Conservation (phyloP, 2,329 filamentous ascomycete species). For the Trichoderma sp. region DNA sequence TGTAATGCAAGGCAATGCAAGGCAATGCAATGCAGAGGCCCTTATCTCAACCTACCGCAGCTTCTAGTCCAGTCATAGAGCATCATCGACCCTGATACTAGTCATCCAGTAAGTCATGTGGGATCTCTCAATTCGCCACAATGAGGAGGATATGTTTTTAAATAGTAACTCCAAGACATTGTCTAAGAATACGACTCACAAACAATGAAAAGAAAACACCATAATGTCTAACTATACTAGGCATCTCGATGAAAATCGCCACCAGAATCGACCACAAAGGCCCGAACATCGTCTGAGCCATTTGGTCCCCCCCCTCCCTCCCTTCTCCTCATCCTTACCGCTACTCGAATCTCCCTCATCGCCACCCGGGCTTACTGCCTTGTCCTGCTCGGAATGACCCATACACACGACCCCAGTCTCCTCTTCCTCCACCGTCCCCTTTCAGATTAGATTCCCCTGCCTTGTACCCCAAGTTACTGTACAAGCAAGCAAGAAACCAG, state of each 20-base stretch:
- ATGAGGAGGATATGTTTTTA: not conserved
- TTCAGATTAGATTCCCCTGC: not conserved
- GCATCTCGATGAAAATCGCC: not conserved
- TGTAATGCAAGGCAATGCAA: too few relatives aligned
- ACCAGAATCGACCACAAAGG: not conserved
- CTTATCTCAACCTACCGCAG: not conserved
- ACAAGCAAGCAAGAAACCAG: not conserved
- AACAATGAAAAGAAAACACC: not conserved
- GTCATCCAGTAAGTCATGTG: not conserved
- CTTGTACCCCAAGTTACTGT: not conserved
- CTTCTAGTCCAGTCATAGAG: not conserved
- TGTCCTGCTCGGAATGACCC: not conserved
- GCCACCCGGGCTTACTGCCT: not conserved
- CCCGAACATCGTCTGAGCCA: not conserved
- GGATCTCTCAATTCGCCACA: not conserved
- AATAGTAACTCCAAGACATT: not conserved
- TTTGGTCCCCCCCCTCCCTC: not conserved
- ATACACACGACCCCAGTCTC: not conserved
- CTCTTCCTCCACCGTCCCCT: not conserved
- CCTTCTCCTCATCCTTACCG: not conserved
- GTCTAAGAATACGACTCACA: not conserved
- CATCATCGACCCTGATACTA: not conserved
- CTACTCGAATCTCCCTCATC: not conserved
- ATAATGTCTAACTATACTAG: not conserved
- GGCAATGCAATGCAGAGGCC: not conserved